Base-by-base conservation (phyloP, 345 rosid species). In the Acer yangbiense region DNA sequence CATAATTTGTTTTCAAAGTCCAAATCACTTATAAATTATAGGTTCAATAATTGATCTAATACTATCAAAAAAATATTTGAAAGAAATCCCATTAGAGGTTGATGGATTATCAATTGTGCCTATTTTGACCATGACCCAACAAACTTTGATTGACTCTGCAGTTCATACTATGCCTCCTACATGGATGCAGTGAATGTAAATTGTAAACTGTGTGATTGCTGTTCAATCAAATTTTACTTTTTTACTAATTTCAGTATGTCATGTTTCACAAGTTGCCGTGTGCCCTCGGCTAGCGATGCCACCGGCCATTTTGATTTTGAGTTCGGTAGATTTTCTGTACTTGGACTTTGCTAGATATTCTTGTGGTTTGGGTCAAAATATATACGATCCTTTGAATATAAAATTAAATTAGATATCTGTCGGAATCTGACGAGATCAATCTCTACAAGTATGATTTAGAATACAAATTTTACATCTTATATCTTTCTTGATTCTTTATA, bases 71-170 rank as follows among this genome's bases (percentile, higher is more conserved):
- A 35, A 35, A 35, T 35, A 35, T 35, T 35, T 35, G 39, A 35
- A 35, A 35, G 7, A 35, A 35, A 35, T 35, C 39, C 39, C 39
- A 35, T 35, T 32, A 32, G 7, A 3, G 8, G 43, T 55, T 12
- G 64, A 41, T 72, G 3, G 17, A 25, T 25, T 29, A 29, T 29
- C 32, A 29, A 10, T 63, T 23, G 50, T 32, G 63, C 27, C 13
- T 10, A 29, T 29, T 46, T 75, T 75, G 77, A 75, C 71, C 32
- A 32, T 17, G 77, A 65, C 71, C 71, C 70, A 75, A 75, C 71
- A 75, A 65, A 75, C 20, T 50, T 65, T 35, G n/a, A n/a, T 64
- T 64, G 62, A 64, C 77, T 74, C 21, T 3, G n/a, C 32, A 16
- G 29, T 18, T 11, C 12, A 1, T 3, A 13, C 52, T 23, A 23